phyloP scores from a whole-genome alignment of 139 green algal species.

The Chlorella ohadii region DNA sequence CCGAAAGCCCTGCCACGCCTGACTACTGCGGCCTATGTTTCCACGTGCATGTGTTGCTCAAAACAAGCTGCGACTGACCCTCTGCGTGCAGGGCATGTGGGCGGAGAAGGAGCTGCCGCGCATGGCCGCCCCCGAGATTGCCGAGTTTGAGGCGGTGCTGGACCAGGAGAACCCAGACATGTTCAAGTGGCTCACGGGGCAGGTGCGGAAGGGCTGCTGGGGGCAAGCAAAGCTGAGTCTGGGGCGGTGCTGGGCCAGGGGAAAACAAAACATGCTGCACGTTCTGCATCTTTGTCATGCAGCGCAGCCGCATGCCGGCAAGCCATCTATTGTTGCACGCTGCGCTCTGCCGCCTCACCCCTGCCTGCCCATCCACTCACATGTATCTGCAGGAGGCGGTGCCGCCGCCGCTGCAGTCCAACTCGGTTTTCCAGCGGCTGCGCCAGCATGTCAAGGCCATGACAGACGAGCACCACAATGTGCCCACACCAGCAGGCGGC shows the following conservation, averaged over 20 bases:
- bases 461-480: slow-evolving; percentile 19
- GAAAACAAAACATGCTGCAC: too few species aligned
- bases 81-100: slow-evolving; percentile 33
- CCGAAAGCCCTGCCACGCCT: too few species aligned
- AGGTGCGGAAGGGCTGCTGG: neutral
- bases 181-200: slow-evolving; percentile 32
- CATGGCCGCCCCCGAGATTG: neutral
- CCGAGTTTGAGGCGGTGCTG: slow-evolving; percentile 22
- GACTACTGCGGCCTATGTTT: too few species aligned
- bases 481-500: neutral
- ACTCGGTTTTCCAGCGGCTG: slow-evolving; percentile 2
- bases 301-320: too few species aligned
- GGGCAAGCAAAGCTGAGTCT: too few species aligned
- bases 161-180: slow-evolving; percentile 35
- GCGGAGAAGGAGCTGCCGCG: slow-evolving; percentile 21
- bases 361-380: too few species aligned
- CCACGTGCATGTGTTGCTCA: too few species aligned
- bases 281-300: too few species aligned
- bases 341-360: too few species aligned
- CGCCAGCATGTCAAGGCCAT: slow-evolving; percentile 17
- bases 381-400: slow-evolving; percentile 14
- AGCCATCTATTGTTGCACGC: too few species aligned
- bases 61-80: too few species aligned
- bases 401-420: neutral
- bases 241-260: too few species aligned